Percentiles rank a stretch among this genome's conserved stretches.
These are phyloP conservation scores for Moniliella sp. DNA, from an alignment of 1,284 basidiomycete genomes.

Conservation along the genomic window DNA sequence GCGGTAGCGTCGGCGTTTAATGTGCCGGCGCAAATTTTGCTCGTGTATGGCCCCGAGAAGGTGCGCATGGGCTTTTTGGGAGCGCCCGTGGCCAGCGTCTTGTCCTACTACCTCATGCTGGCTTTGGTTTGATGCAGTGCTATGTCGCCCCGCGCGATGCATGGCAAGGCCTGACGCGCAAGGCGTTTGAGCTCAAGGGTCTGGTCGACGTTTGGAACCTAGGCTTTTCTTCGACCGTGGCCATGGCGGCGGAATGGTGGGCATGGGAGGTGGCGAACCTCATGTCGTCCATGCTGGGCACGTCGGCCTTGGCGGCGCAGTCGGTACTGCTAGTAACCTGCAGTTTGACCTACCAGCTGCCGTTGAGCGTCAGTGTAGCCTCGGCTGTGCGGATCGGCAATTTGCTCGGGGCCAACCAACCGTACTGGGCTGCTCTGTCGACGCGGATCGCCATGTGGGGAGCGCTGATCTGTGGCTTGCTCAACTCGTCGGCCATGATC, in stretches of 20 bases:
- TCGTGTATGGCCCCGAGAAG: constrained; percentile 40
- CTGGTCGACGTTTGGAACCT: constrained; percentile 13
- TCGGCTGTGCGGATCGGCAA: constrained; percentile 56
- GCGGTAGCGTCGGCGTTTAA: constrained; percentile 68
- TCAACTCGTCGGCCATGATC: constrained; percentile 49
- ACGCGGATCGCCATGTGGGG: constrained; percentile 17
- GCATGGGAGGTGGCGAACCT: constrained; percentile 57
- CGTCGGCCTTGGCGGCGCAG: constrained; percentile 41
- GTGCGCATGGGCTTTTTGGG: constrained; percentile 65
- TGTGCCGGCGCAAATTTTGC: constrained; percentile 55
- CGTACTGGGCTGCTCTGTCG: constrained; percentile 38
- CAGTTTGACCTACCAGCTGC: constrained; percentile 60
- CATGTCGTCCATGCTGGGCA: constrained; percentile 24
- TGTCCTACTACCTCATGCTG: constrained; percentile 64
- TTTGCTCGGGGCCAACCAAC: too few relatives aligned
- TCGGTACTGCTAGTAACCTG: constrained; percentile 52
- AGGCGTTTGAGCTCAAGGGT: too few relatives aligned
- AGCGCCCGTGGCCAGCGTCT: constrained; percentile 67
- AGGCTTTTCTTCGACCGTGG: constrained; percentile 38
- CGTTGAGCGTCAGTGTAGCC: constrained; percentile 55
- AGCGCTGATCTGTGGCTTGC: too few relatives aligned
- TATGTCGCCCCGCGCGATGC: constrained; percentile 51
- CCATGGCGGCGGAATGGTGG: constrained; percentile 68
- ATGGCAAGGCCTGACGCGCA: constrained; percentile 55
- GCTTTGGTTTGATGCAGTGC: constrained; percentile 30